phyloP scores from a whole-genome alignment of 371 early-diverging fungal genomes.

The Synchytrium microbalum region DNA sequence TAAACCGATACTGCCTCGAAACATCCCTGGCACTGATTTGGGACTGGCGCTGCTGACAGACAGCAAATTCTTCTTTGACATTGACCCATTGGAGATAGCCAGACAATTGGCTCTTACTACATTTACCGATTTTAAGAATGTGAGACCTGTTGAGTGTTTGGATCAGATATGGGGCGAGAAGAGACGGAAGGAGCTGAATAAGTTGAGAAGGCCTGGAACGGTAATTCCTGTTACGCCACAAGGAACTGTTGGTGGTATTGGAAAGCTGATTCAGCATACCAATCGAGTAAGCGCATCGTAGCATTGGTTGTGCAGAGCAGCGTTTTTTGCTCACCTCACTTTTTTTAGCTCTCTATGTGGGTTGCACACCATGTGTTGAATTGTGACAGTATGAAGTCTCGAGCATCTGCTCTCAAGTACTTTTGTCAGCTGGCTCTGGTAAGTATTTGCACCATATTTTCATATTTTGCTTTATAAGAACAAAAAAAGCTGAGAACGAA shows the following conservation, averaged over 20 bases:
- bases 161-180: conserved; percentile 45
- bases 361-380: conserved; percentile 32
- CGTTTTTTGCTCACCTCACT: too few species aligned
- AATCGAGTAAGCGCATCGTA: conserved; percentile 24
- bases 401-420: conserved; percentile 32
- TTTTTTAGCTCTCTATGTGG: conserved; percentile 36
- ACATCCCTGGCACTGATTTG: conserved; percentile 6
- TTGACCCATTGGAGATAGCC: conserved; percentile 46
- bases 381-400: conserved; percentile 23
- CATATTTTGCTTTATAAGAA: background rate
- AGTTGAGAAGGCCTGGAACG: conserved; percentile 1
- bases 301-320: background rate
- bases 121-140: conserved; percentile 22
- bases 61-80: conserved; percentile 22
- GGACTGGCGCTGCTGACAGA: conserved; percentile 1
- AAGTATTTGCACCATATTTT: conserved; percentile 4
- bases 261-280: conserved; percentile 41
- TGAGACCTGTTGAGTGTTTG: conserved; percentile 39
- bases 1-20: conserved; percentile 5
- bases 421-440: conserved; percentile 40
- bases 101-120: conserved; percentile 43
- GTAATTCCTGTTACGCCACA: conserved; percentile 9
- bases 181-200: conserved; percentile 29
- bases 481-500: too few species aligned
- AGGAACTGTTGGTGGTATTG: conserved; percentile 23